phyloP scores from a whole-genome alignment of 305 asterid species.

The Fraxinus velutina region DNA sequence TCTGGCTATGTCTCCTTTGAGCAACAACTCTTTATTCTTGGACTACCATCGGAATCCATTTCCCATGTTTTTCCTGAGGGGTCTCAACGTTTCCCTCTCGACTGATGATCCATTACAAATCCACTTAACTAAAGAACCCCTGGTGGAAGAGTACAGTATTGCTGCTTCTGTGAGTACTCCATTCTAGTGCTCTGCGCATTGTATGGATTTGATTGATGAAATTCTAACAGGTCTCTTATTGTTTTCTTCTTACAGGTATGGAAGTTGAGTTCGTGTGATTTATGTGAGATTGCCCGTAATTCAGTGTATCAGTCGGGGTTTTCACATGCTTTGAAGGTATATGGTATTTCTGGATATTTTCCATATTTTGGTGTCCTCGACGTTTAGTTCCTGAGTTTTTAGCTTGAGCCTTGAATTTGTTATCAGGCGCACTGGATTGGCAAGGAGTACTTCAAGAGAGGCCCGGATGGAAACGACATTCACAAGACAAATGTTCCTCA shows the following conservation, averaged over 20 bases:
- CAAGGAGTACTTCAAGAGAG: constrained; percentile 72
- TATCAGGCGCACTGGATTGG: constrained; percentile 96
- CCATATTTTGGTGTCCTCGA: neutral
- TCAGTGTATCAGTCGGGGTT: constrained; percentile 96
- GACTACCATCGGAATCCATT: constrained; percentile 98
- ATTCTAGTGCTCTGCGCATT: neutral
- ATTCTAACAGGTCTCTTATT: neutral
- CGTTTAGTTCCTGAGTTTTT: neutral
- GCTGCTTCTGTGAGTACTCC: constrained; percentile 91
- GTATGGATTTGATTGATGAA: neutral
- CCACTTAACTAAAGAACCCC: constrained; percentile 94
- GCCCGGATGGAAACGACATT: constrained; percentile 92
- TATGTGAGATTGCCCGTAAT: constrained; percentile 97
- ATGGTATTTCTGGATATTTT: constrained; percentile 5
- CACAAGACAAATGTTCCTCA: constrained; percentile 96
- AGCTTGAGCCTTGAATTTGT: constrained; percentile 2
- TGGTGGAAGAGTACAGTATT: constrained; percentile 97
- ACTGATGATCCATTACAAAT: constrained; percentile 97
- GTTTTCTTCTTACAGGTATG: constrained; percentile 58
- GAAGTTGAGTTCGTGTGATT: constrained; percentile 92
- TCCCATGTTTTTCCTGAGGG: constrained; percentile 88
- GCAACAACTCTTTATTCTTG: constrained; percentile 94
- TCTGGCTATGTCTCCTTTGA: constrained; percentile 97
- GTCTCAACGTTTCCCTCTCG: constrained; percentile 93
- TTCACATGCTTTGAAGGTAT: constrained; percentile 85